phyloP scores from a whole-genome alignment of 2,329 filamentous ascomycete genomes.

The Apiospora rasikravindrae region DNA sequence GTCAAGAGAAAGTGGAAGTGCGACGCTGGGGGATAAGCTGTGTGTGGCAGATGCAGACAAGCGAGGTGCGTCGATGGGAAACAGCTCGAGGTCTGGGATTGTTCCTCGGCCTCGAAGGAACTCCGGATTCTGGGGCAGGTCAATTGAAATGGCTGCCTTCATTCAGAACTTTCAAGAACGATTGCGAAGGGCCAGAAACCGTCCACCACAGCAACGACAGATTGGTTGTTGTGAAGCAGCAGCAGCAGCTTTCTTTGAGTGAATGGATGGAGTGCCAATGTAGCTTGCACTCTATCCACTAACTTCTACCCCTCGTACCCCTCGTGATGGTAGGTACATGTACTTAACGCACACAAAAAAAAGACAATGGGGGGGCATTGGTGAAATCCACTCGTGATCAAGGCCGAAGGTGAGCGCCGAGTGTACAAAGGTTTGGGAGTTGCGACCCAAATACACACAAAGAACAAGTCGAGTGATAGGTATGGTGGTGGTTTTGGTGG shows the following conservation, averaged over 20 bases:
- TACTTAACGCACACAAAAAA: conserved; percentile 6
- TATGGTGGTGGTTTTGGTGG: background rate
- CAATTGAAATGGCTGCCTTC: conserved; percentile 1
- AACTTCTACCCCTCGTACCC: conserved; percentile 13
- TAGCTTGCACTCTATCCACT: conserved; percentile 12
- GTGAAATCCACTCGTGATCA: background rate
- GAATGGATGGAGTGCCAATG: conserved; percentile 5
- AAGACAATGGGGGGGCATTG: background rate
- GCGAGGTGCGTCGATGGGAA: background rate
- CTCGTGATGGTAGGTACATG: conserved; percentile 8
- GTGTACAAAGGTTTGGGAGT: conserved; percentile 6
- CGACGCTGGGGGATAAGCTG: conserved; percentile 4
- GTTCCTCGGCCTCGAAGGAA: background rate
- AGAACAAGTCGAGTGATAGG: background rate
- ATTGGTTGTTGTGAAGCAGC: conserved; percentile 9
- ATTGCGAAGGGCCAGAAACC: background rate
- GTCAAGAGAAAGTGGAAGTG: conserved; percentile 9
- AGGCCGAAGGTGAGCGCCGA: background rate
- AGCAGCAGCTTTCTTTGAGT: background rate
- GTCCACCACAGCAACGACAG: background rate
- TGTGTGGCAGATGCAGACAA: conserved; percentile 2
- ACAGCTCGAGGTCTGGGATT: background rate
- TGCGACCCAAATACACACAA: background rate
- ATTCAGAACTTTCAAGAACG: background rate
- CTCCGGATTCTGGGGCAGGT: background rate